Percentiles rank a stretch among this genome's conserved stretches.
Conservation (phyloP, 176 grass and related monocot species). For the Eremochloa ophiuroides region DNA sequence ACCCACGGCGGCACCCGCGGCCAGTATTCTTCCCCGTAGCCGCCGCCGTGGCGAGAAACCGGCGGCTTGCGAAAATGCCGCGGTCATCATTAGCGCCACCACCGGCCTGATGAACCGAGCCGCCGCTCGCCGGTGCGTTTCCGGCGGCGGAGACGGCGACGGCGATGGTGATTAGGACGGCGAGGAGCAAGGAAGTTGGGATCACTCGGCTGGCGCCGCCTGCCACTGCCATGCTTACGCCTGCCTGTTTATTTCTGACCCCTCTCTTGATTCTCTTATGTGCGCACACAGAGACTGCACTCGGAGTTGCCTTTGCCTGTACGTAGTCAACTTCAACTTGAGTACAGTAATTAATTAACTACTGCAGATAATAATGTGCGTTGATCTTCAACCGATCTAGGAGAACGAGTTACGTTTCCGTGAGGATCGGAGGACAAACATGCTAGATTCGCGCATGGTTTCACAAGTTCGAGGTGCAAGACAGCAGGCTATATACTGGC, state of each 20-base stretch:
- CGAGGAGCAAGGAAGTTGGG: background rate
- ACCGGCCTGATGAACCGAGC: background rate
- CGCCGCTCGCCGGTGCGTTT: background rate
- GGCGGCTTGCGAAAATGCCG: background rate
- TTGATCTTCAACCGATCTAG: background rate
- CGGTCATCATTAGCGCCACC: background rate
- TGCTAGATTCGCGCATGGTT: background rate
- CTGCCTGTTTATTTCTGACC: background rate
- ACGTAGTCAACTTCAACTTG: background rate
- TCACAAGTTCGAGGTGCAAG: background rate
- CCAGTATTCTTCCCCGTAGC: background rate
- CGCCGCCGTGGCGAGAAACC: slow-evolving; percentile 32
- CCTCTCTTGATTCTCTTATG: background rate
- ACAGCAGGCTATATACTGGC: no score
- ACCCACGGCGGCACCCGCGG: background rate
- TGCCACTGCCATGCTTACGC: background rate
- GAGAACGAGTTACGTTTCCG: background rate
- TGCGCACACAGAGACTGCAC: background rate
- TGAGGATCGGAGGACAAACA: background rate
- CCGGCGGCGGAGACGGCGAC: no score
- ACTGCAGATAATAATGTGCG: background rate
- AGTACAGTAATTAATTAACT: background rate
- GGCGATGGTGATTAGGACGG: slow-evolving; percentile 2
- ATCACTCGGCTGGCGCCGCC: background rate
- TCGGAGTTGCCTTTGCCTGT: background rate